A percentile compares a stretch with the other conserved stretches of the same genome.
These are phyloP conservation scores for Parasitella parasitica DNA, from an alignment of 371 early-diverging fungal genomes.

Conservation along the genomic window DNA sequence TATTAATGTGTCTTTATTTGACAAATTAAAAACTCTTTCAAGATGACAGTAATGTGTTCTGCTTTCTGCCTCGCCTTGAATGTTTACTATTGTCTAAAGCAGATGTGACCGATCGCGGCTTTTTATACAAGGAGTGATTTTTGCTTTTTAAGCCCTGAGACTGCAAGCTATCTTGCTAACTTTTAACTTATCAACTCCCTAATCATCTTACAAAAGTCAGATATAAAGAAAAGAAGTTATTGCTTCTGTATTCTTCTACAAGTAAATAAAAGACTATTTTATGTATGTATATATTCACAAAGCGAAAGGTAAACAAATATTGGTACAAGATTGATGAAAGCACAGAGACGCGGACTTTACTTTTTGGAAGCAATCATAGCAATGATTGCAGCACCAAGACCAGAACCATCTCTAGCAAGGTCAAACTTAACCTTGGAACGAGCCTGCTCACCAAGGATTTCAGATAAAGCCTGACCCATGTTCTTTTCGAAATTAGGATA, in stretches of 20 bases:
- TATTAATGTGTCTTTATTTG: too few species aligned
- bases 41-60: too few species aligned
- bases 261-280: neutral
- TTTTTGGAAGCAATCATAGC: slow-evolving; percentile 45
- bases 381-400: slow-evolving; percentile 50
- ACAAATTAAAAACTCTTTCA: too few species aligned
- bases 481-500: slow-evolving; percentile 86
- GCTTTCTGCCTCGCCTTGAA: too few species aligned
- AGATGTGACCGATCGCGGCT: too few species aligned
- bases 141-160: too few species aligned
- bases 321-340: neutral
- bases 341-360: neutral
- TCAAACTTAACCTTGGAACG: slow-evolving; percentile 39
- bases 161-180: too few species aligned
- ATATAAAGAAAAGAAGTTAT: neutral
- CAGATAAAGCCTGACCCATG: slow-evolving; percentile 68
- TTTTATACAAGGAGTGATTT: too few species aligned
- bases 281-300: neutral
- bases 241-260: neutral
- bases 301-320: neutral
- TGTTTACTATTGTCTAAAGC: too few species aligned
- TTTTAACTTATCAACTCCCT: too few species aligned
- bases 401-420: slow-evolving; percentile 46
- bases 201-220: too few species aligned
- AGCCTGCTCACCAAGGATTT: slow-evolving; percentile 66